A percentile compares a stretch with the other conserved stretches of the same genome.
phyloP scores from a whole-genome alignment of 495 filamentous ascomycete genomes.

The Talaromyces liani region DNA sequence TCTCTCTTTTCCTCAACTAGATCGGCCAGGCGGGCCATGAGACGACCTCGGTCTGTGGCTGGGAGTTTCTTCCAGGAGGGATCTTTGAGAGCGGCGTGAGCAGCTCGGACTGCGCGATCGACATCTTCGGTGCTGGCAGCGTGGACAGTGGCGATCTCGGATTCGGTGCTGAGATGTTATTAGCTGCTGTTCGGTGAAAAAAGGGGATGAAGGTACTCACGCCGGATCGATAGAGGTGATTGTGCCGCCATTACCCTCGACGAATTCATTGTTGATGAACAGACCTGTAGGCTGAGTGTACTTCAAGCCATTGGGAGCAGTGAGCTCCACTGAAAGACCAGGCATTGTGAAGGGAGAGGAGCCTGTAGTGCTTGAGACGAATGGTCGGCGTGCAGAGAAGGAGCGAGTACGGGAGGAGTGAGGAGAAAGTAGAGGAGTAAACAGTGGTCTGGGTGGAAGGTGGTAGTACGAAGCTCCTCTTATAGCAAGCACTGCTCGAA shows the following conservation, averaged over 20 bases:
- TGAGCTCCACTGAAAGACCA: constrained; percentile 57
- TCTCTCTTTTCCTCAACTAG: constrained; percentile 63
- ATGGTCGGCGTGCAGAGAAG: not conserved
- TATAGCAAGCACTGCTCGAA: not conserved
- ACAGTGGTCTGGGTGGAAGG: not conserved
- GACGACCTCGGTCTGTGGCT: constrained; percentile 61
- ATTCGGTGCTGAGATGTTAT: constrained; percentile 46
- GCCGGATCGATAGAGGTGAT: constrained; percentile 77
- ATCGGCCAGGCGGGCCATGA: constrained; percentile 68
- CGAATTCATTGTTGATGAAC: constrained; percentile 94
- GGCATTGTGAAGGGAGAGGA: constrained; percentile 3
- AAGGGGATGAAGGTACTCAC: constrained; percentile 33
- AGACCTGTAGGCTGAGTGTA: constrained; percentile 72
- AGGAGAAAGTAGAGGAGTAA: not conserved
- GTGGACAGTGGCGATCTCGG: constrained; percentile 73
- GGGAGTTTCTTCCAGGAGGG: constrained; percentile 70
- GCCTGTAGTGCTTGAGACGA: not conserved
- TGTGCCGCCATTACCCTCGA: constrained; percentile 64
- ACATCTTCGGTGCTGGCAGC: constrained; percentile 74
- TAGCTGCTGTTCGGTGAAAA: not conserved
- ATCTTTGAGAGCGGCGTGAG: constrained; percentile 72
- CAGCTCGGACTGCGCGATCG: constrained; percentile 73
- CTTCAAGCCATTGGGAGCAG: constrained; percentile 82
- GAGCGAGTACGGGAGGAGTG: not conserved
- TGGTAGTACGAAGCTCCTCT: not conserved